Conservation (phyloP, 129 eudicot genomes). For the Cynara cardunculus region DNA sequence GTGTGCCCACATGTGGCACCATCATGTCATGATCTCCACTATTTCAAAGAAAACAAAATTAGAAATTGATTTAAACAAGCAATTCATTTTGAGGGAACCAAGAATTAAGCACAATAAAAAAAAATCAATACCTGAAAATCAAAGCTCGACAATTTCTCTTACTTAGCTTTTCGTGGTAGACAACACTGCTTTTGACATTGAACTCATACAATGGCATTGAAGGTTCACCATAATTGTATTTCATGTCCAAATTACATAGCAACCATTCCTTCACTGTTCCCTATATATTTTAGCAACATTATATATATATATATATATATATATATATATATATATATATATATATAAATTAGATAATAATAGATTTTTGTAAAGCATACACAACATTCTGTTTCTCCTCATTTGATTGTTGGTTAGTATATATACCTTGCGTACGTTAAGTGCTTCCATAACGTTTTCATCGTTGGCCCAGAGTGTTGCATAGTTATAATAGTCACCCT, state of each 20-base stretch:
- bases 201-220: slow-evolving; percentile 8
- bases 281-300: neutral
- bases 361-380: no score
- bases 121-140: slow-evolving; percentile 20
- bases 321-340: no score
- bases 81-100: neutral
- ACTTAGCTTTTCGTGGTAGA: slow-evolving; percentile 14
- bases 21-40: slow-evolving; percentile 25
- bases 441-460: slow-evolving; percentile 13
- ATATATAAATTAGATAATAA: no score
- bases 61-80: neutral
- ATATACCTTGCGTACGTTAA: slow-evolving; percentile 10
- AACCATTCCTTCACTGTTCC: slow-evolving; percentile 14
- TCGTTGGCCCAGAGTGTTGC: slow-evolving; percentile 23
- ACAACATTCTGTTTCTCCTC: no score
- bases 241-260: slow-evolving; percentile 18
- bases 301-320: neutral
- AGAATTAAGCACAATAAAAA: neutral
- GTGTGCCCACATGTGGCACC: slow-evolving; percentile 13
- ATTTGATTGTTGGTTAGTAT: no score
- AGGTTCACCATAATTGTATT: slow-evolving; percentile 8
- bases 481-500: slow-evolving; percentile 1
- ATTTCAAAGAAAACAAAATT: neutral
- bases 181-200: slow-evolving; percentile 8
- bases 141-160: slow-evolving; percentile 23